These are phyloP conservation scores for Cyberlindnera nakhonratchasimensis DNA, from an alignment of 805 yeast species.

Conservation along the genomic window DNA sequence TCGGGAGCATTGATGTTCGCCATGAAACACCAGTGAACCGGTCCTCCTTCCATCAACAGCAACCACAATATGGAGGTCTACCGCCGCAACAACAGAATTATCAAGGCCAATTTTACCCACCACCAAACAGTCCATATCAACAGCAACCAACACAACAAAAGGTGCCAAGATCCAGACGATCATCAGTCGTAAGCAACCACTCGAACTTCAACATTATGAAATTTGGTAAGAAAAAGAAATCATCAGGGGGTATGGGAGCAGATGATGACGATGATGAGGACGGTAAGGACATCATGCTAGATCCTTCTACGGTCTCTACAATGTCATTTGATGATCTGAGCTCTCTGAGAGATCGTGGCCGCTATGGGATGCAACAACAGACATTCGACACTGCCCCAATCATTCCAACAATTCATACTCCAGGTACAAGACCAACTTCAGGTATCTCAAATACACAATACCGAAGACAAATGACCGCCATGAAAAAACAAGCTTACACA, in stretches of 20 bases:
- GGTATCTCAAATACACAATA: slow-evolving; percentile 54
- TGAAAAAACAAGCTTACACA: slow-evolving; percentile 54
- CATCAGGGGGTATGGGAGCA: slow-evolving; percentile 13
- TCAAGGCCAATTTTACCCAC: slow-evolving; percentile 17
- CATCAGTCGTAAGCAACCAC: slow-evolving; percentile 19
- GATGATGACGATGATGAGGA: slow-evolving; percentile 37
- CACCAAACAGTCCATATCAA: slow-evolving; percentile 10
- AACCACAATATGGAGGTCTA: slow-evolving; percentile 1
- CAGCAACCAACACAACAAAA: slow-evolving; percentile 21
- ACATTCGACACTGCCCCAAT: slow-evolving; percentile 63
- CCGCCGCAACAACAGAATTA: slow-evolving; percentile 10
- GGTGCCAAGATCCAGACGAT: slow-evolving; percentile 19
- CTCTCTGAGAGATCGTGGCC: slow-evolving; percentile 61
- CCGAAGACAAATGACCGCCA: slow-evolving; percentile 65
- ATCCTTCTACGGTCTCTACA: slow-evolving; percentile 32
- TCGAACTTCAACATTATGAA: slow-evolving; percentile 15
- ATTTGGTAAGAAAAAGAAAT: slow-evolving; percentile 14
- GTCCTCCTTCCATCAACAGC: slow-evolving; percentile 7
- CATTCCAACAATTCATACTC: slow-evolving; percentile 61
- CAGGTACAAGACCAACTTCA: slow-evolving; percentile 21
- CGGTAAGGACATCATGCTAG: slow-evolving; percentile 34
- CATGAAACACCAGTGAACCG: slow-evolving; percentile 37
- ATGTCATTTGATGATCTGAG: slow-evolving; percentile 64
- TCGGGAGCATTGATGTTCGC: slow-evolving; percentile 44
- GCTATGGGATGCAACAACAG: slow-evolving; percentile 47